Evolutionary conservation across 2,329 filamentous ascomycete species (phyloP).

Genomic region (Neofusicoccum cordaticola): DNA sequence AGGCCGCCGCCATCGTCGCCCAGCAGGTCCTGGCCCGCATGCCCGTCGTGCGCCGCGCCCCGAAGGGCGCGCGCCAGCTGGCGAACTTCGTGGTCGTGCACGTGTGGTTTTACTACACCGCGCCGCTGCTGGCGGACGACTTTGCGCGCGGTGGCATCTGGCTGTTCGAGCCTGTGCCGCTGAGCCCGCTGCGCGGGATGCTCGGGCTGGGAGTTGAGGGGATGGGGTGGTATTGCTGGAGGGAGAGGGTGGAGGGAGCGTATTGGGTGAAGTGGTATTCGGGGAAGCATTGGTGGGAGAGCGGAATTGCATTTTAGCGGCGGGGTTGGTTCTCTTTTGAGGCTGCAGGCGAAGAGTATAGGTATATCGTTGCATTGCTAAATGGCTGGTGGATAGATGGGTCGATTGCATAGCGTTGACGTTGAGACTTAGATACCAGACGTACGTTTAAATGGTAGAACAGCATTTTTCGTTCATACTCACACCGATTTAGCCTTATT

Average conservation of each 20-base stretch:
- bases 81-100: conserved; percentile 63
- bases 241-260: conserved; percentile 21
- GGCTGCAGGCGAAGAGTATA: too few relatives aligned
- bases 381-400: too few relatives aligned
- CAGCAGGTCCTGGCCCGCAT: conserved; percentile 50
- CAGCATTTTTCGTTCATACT: too few relatives aligned
- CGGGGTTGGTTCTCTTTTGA: too few relatives aligned
- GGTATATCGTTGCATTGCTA: too few relatives aligned
- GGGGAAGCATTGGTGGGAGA: conserved; percentile 64
- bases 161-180: conserved; percentile 77
- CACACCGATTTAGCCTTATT: too few relatives aligned
- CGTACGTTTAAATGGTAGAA: too few relatives aligned
- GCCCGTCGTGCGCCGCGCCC: conserved; percentile 34
- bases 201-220: conserved; percentile 61
- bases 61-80: conserved; percentile 47
- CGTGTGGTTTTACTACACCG: conserved; percentile 67
- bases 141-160: conserved; percentile 71
- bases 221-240: conserved; percentile 68
- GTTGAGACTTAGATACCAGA: too few relatives aligned
- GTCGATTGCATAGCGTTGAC: too few relatives aligned
- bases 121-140: conserved; percentile 68
- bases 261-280: conserved; percentile 57
- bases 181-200: conserved; percentile 63
- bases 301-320: conserved; percentile 46
- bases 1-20: conserved; percentile 62